Evolutionary conservation across 2,329 filamentous ascomycete species (phyloP).

Genomic region (Acephala macrosclerotiorum): DNA sequence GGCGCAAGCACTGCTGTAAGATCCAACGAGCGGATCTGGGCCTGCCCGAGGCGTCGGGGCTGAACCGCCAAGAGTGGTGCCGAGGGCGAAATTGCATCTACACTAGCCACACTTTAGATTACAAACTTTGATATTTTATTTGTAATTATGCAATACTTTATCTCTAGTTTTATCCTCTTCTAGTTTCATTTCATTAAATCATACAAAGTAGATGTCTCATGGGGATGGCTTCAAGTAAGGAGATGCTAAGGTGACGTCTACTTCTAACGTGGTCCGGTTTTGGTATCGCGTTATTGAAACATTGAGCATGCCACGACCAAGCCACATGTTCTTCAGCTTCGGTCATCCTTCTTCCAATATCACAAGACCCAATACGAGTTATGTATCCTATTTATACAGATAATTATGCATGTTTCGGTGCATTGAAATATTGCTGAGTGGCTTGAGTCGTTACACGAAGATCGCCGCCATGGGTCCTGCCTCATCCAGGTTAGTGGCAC

Average conservation of each 20-base stretch:
- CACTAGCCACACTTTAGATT: not conserved
- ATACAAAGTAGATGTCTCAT: not conserved
- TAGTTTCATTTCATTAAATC: not conserved
- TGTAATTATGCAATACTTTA: constrained; percentile 4
- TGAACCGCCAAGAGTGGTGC: not conserved
- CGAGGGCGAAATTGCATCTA: not conserved
- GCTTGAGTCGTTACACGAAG: constrained; percentile 3
- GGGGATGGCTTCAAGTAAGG: not conserved
- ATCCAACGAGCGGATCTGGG: not conserved
- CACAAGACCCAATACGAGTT: constrained; percentile 1
- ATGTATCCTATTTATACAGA: constrained; percentile 7
- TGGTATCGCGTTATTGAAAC: constrained; percentile 3
- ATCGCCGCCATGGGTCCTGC: not conserved
- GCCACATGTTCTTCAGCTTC: constrained; percentile 9
- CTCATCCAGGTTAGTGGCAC: constrained; percentile 1
- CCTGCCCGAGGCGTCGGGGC: not conserved
- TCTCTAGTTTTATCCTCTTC: not conserved
- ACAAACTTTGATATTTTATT: not conserved
- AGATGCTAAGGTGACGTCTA: not conserved
- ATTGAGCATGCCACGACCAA: not conserved
- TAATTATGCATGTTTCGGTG: not conserved
- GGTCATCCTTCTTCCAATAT: constrained; percentile 2
- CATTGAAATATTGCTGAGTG: not conserved
- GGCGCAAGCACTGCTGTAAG: not conserved
- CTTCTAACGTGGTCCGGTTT: not conserved